phyloP scores from a whole-genome alignment of 805 yeast genomes.

The Candida sonorensis region DNA sequence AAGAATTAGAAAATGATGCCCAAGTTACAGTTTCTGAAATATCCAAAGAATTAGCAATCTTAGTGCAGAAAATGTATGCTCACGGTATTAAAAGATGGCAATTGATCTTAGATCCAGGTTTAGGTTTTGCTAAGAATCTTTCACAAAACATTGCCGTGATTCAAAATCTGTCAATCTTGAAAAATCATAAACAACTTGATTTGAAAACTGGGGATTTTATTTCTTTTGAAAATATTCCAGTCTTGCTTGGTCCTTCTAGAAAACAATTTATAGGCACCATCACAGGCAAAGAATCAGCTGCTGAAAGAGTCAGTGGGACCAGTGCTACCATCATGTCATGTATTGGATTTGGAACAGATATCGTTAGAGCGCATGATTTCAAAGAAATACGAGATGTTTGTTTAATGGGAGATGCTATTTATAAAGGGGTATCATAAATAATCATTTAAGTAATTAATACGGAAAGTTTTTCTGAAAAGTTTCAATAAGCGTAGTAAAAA shows the following conservation, averaged over 20 bases:
- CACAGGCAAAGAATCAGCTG: conserved; percentile 49
- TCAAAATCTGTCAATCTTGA: conserved; percentile 38
- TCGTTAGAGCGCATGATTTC: conserved; percentile 86
- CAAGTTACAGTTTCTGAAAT: conserved; percentile 43
- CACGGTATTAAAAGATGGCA: conserved; percentile 85
- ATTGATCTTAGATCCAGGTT: conserved; percentile 85
- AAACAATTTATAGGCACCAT: conserved; percentile 79
- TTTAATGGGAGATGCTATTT: conserved; percentile 68
- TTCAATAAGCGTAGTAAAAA: too few species aligned
- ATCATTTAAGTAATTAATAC: too few species aligned
- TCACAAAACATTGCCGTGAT: conserved; percentile 64
- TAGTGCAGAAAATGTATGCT: conserved; percentile 47
- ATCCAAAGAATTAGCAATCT: conserved; percentile 55
- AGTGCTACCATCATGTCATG: conserved; percentile 70
- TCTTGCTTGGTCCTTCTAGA: conserved; percentile 82
- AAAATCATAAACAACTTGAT: conserved; percentile 34
- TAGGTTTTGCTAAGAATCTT: conserved; percentile 90
- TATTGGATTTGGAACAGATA: conserved; percentile 65
- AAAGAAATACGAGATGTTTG: conserved; percentile 47
- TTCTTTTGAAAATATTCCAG: conserved; percentile 50
- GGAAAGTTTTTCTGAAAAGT: conserved; percentile 1
- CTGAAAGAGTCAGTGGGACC: conserved; percentile 69
- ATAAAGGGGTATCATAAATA: conserved; percentile 31
- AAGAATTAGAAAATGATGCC: conserved; percentile 3
- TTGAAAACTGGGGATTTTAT: conserved; percentile 24